Conservation (phyloP, 2,329 filamentous ascomycete species). For the Aspergillus versicolor region DNA sequence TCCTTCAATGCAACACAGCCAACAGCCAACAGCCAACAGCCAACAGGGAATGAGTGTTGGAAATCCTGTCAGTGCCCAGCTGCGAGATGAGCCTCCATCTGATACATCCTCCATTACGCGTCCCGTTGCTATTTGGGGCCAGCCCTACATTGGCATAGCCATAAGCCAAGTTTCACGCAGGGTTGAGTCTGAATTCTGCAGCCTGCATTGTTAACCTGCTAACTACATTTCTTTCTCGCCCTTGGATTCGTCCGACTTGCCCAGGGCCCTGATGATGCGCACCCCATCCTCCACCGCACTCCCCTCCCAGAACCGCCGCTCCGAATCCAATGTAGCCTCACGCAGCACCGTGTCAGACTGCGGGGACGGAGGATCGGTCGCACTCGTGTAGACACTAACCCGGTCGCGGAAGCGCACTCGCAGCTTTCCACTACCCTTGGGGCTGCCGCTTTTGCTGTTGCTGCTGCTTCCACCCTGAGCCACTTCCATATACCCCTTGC, state of each 20-base stretch:
- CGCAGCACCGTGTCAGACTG: constrained; percentile 27
- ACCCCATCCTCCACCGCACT: constrained; percentile 54
- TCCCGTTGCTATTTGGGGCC: not conserved
- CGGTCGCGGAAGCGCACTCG: constrained; percentile 35
- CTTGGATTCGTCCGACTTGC: not conserved
- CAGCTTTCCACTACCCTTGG: constrained; percentile 11
- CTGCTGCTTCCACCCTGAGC: constrained; percentile 4
- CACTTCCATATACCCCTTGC: constrained; percentile 66
- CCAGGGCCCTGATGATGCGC: constrained; percentile 49
- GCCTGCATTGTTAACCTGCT: not conserved
- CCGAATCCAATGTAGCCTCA: constrained; percentile 36
- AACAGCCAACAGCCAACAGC: too few relatives aligned
- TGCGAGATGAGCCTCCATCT: not conserved
- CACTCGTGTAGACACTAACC: constrained; percentile 31
- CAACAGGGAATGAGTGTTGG: too few relatives aligned
- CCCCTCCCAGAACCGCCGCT: constrained; percentile 54
- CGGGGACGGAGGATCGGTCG: constrained; percentile 18
- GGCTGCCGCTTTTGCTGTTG: not conserved
- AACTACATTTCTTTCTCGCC: not conserved
- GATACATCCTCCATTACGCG: not conserved
- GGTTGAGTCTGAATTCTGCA: too few relatives aligned
- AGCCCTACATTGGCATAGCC: not conserved
- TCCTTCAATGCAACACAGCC: not conserved
- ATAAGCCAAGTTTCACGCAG: too few relatives aligned
- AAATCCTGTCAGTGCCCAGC: not conserved